These are phyloP conservation scores for Pleurostoma richardsiae DNA, from an alignment of 2,329 filamentous ascomycete genomes.

Conservation along the genomic window DNA sequence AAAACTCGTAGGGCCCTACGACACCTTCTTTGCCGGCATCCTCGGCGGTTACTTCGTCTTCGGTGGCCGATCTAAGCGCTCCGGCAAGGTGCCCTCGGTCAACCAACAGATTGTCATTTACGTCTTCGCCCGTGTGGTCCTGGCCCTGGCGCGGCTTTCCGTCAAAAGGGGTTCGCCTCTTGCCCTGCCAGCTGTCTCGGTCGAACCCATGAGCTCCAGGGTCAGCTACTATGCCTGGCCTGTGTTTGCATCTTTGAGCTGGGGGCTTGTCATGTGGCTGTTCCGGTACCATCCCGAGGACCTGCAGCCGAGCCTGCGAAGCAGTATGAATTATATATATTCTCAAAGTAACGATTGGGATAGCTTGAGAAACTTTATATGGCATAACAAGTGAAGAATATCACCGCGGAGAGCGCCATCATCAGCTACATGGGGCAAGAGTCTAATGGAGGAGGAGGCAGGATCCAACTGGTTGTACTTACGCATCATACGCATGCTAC, in stretches of 20 bases:
- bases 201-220: constrained; percentile 35
- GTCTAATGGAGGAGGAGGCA: too few relatives aligned
- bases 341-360: constrained; percentile 87
- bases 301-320: constrained; percentile 83
- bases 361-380: constrained; percentile 74
- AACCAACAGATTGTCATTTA: constrained; percentile 98
- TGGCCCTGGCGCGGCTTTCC: constrained; percentile 78
- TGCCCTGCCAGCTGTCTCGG: constrained; percentile 45
- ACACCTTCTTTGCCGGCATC: constrained; percentile 81
- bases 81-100: constrained; percentile 68
- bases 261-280: constrained; percentile 92
- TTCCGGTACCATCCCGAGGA: constrained; percentile 90
- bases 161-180: constrained; percentile 53
- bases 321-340: constrained; percentile 98
- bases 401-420: too few relatives aligned
- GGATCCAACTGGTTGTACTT: too few relatives aligned
- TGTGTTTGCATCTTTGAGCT: constrained; percentile 83
- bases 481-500: too few relatives aligned
- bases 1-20: constrained; percentile 57
- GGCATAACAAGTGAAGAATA: constrained; percentile 65
- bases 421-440: too few relatives aligned
- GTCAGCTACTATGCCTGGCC: constrained; percentile 80
- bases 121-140: constrained; percentile 85
- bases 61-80: constrained; percentile 58
- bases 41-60: constrained; percentile 92